Conservation (phyloP, 805 yeast species). For the Yueomyces sinensis region DNA sequence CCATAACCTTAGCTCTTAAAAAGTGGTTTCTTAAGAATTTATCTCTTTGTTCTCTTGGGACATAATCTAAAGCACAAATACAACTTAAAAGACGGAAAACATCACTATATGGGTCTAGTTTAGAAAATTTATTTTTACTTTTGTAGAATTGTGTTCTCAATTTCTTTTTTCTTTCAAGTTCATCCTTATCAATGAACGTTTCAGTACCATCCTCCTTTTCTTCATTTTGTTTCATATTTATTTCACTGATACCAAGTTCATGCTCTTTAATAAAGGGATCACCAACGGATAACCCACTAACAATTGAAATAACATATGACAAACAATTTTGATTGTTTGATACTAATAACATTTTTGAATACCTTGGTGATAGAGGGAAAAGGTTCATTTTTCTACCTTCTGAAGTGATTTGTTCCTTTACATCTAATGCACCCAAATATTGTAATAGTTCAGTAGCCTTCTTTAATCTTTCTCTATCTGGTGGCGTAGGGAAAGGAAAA, state of each 20-base stretch:
- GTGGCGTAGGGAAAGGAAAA: conserved; percentile 95
- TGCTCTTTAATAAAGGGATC: conserved; percentile 73
- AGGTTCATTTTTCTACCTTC: conserved; percentile 77
- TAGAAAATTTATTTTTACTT: conserved; percentile 47
- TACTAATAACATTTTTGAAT: conserved; percentile 75
- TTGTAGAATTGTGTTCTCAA: conserved; percentile 40
- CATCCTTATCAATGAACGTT: conserved; percentile 12
- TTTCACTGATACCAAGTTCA: conserved; percentile 46
- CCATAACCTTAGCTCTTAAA: conserved; percentile 68
- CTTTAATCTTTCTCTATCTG: conserved; percentile 44
- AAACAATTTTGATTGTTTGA: conserved; percentile 81
- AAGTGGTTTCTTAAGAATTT: conserved; percentile 48
- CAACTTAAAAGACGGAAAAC: conserved; percentile 64
- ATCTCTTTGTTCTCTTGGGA: conserved; percentile 33
- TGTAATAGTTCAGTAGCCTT: conserved; percentile 58
- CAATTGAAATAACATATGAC: conserved; percentile 82
- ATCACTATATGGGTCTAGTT: conserved; percentile 65
- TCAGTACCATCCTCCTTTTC: conserved; percentile 20
- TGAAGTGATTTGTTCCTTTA: conserved; percentile 46
- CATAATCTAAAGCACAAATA: conserved; percentile 78
- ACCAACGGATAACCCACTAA: conserved; percentile 86
- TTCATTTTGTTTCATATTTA: conserved; percentile 3
- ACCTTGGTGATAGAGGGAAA: conserved; percentile 90
- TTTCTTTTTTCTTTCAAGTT: conserved; percentile 28
- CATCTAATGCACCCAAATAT: conserved; percentile 63